Evolutionary conservation across 768 basidiomycete genomes (phyloP).

Genomic region (Lactifluus subvellereus): DNA sequence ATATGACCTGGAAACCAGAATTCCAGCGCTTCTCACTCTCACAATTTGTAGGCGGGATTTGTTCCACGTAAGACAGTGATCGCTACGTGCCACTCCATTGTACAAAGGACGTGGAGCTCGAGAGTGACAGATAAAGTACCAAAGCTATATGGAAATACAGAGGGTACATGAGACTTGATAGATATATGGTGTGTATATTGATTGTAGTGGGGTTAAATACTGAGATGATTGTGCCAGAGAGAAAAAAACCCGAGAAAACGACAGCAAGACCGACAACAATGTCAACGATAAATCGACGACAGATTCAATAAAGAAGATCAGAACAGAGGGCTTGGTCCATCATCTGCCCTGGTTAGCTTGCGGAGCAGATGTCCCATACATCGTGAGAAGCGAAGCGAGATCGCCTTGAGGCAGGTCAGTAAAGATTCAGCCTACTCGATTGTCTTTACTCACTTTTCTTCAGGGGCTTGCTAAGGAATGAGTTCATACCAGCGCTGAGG

Average conservation of each 20-base stretch:
- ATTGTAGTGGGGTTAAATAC: not conserved
- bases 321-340: not conserved
- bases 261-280: conserved; percentile 1
- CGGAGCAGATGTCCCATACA: conserved; percentile 35
- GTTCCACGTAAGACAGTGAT: not conserved
- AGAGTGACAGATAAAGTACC: not conserved
- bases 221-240: not conserved
- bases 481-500: conserved; percentile 74
- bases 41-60: not conserved
- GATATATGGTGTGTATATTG: conserved; percentile 6
- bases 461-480: conserved; percentile 69
- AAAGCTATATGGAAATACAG: conserved; percentile 1
- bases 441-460: conserved; percentile 40
- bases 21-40: not conserved
- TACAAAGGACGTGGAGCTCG: not conserved
- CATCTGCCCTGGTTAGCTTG: not conserved
- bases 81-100: not conserved
- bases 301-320: not conserved
- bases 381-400: conserved; percentile 45
- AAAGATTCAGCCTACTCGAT: not conserved
- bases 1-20: not conserved
- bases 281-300: conserved; percentile 3
- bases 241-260: not conserved
- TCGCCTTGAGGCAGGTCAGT: conserved; percentile 36
- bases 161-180: not conserved